Base-by-base conservation (phyloP, 495 filamentous ascomycete species). In the Penicillium bovifimosum region DNA sequence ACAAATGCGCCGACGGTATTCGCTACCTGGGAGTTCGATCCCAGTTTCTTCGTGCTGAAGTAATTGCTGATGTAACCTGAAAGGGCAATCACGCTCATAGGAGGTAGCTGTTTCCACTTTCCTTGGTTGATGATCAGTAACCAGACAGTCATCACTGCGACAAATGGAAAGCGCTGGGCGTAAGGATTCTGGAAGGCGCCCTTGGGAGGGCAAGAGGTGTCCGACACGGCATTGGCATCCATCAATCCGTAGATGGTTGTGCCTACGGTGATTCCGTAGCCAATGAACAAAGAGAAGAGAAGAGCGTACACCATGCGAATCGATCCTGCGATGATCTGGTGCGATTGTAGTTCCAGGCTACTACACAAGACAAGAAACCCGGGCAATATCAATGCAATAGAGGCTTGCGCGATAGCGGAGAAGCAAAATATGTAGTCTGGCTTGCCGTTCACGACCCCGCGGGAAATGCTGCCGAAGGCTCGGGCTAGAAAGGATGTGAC, bases 281-380 rank as follows among this genome's bases (percentile, higher is more conserved):
- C 91, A 9, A 96, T 81, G 66, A 96, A 93, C 5, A 96, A 76
- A 1, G 91, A 90, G 68, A 96, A 96, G 52, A 96, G 90, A 55
- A 96, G 85, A 3, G 91, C 88, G 55, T 95, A 95, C 2, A 96
- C 88, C 86, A 96, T 91, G 38, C 91, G 86, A 34, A 96, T 88
- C 7, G 87, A 90, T 2, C 91, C 91, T n/a, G 91, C 88, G 9
- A 95, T 86, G 50, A 96, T 83, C 51, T 86, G 82, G 33, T 81
- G 78, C 5, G 85, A 90, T 64, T 96, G 91, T 0, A 96, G 79
- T 61, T 96, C 91, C 8, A 96, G 75, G 40, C 81, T 84, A 20
- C 83, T 86, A 64, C 86, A 88, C 36, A 93, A 73, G n/a, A 92
- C 86, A 26, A 83, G 80, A 62, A 88, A 91, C 1, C 91, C 91